Conservation (phyloP, 352 stramenopile species). For the Globisporangium viniferum region DNA sequence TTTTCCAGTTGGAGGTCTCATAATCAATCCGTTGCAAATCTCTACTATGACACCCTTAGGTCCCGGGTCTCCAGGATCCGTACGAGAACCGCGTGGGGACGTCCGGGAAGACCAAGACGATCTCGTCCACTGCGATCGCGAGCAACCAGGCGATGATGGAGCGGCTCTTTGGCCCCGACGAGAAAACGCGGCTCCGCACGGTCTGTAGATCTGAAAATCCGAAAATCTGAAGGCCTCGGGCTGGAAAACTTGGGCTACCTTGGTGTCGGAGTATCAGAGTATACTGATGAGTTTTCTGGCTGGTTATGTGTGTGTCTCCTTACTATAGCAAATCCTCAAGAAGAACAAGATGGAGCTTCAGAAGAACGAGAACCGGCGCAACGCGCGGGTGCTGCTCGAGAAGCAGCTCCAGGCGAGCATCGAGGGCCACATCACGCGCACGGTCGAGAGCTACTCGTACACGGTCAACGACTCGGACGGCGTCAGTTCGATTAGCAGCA, state of each 20-base stretch:
- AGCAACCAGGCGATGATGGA: constrained; percentile 78
- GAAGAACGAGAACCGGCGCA: constrained; percentile 70
- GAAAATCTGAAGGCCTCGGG: not conserved
- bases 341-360: constrained; percentile 80
- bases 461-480: constrained; percentile 13
- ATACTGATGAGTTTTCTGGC: not conserved
- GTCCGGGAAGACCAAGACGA: constrained; percentile 34
- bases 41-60: constrained; percentile 6
- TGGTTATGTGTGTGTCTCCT: not conserved
- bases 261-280: too few species aligned
- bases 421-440: constrained; percentile 85
- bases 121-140: constrained; percentile 39
- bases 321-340: constrained; percentile 64
- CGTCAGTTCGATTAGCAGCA: constrained; percentile 4
- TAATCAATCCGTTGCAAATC: not conserved
- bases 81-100: constrained; percentile 48
- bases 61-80: constrained; percentile 50
- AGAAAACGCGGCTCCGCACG: constrained; percentile 54
- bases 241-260: not conserved
- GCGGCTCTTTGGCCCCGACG: constrained; percentile 67
- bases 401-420: constrained; percentile 87
- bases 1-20: too few species aligned
- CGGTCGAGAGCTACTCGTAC: constrained; percentile 72
- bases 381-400: constrained; percentile 74
- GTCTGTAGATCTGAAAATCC: constrained; percentile 14